phyloP scores from a whole-genome alignment of 2,329 filamentous ascomycete species.

The Monosporascus ibericus region DNA sequence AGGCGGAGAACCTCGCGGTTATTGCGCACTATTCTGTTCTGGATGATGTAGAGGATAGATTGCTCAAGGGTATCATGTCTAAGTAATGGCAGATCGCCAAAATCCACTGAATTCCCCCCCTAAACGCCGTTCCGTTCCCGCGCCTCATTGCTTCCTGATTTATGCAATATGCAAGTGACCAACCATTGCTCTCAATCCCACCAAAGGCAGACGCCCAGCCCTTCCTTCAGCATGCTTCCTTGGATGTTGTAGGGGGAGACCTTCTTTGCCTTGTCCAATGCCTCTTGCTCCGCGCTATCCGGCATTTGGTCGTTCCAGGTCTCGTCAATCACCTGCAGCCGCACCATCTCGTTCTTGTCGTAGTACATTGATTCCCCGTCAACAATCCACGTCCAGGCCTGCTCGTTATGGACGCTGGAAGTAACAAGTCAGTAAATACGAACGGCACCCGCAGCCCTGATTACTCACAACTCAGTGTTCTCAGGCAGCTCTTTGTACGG shows the following conservation, averaged over 20 bases:
- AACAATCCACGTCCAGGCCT: conserved; percentile 79
- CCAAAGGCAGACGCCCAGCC: conserved; percentile 58
- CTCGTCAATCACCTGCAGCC: conserved; percentile 80
- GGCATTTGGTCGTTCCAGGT: conserved; percentile 88
- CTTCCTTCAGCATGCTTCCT: conserved; percentile 57
- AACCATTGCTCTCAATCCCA: conserved; percentile 40
- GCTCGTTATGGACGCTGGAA: conserved; percentile 62
- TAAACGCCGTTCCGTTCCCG: conserved; percentile 7
- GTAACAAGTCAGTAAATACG: conserved; percentile 15
- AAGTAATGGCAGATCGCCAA: conserved; percentile 18
- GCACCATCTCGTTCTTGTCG: conserved; percentile 82
- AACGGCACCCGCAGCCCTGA: conserved; percentile 6
- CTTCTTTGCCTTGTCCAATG: conserved; percentile 48
- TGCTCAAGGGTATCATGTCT: conserved; percentile 54
- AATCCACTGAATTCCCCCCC: conserved; percentile 4
- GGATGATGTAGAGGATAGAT: conserved; percentile 78
- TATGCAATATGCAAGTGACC: conserved; percentile 9
- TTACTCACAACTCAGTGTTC: conserved; percentile 66
- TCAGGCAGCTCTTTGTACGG: conserved; percentile 68
- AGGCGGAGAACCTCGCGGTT: conserved; percentile 93
- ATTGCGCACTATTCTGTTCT: conserved; percentile 90
- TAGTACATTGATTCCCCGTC: conserved; percentile 74
- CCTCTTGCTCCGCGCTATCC: conserved; percentile 55
- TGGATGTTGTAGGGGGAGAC: conserved; percentile 64
- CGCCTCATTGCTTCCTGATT: conserved; percentile 1